Base-by-base conservation (phyloP, 2,329 filamentous ascomycete genomes). In the Colletotrichum plurivorum region DNA sequence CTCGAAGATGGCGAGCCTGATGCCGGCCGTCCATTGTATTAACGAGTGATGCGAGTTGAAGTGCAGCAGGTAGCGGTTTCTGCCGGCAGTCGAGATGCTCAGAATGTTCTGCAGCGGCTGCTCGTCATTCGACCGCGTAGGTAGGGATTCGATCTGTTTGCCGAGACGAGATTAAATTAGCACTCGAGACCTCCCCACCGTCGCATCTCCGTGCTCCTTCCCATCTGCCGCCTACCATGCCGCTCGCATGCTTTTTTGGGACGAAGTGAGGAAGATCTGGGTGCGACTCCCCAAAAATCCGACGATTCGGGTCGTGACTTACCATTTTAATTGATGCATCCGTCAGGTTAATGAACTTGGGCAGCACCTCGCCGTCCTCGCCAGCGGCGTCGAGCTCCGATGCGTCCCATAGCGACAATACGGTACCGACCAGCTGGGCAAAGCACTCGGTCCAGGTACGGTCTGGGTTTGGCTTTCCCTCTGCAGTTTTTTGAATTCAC, bases 291-390 rank as follows among this genome's bases (percentile, higher is more conserved):
- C 8, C 51, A 39, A 41, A 59, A n/a, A 48, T 22, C 15, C 31
- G 36, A 52, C 27, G 20, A 48, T 31, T 20, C 10, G 22, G 27
- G 7, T 31, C 10, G 43, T 31, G 18, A 71, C 81, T 73, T 87
- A 98, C 96, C 94, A 98, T 98, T 81, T 97, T 97, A 75, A 99
- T 94, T 0, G 96, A 97, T 20, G 96, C 96, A 86, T 99, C 96
- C 7, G 96, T 97, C 69, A 99, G 83, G 77, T 99, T 99, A 79
- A 99, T 95, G 78, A 98, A 99, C 58, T 93, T 96, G 39, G 94
- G 94, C 49, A 95, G 84, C 55, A 97, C 93, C 77, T 97, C 93
- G 72, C 91, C 93, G 75, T 96, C 90, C 74, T 94, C 92, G 43
- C 93, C 94, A 13, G 94, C 95, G 46, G 90, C 90, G 82, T 99